phyloP scores from a whole-genome alignment of 129 eudicot genomes.

The Pseudognaphalium luteoalbum region DNA sequence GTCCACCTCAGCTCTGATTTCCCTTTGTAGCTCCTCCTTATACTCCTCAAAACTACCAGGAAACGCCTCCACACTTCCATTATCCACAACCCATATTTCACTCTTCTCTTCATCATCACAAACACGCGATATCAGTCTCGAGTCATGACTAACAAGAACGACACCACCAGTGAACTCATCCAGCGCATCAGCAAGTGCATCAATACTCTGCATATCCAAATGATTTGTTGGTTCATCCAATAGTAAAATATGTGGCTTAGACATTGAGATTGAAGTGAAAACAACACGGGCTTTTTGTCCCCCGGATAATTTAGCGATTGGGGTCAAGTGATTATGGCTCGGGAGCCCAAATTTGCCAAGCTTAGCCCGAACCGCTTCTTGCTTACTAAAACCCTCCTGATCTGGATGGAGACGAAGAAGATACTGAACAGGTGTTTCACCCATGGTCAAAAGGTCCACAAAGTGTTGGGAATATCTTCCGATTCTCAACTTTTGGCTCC shows the following conservation, averaged over 20 bases:
- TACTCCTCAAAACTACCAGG: constrained; percentile 8
- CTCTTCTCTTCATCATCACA: constrained; percentile 18
- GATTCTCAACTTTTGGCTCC: constrained; percentile 19
- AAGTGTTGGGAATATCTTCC: constrained; percentile 17
- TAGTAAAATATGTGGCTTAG: constrained; percentile 2
- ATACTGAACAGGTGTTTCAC: constrained; percentile 15
- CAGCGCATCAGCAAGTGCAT: constrained; percentile 17
- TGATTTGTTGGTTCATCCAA: constrained; percentile 22
- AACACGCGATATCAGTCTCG: constrained; percentile 13
- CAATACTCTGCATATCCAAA: constrained; percentile 26
- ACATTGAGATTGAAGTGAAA: constrained; percentile 22
- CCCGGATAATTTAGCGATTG: constrained; percentile 18
- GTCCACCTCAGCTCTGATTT: constrained; percentile 21
- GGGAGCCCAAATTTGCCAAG: constrained; percentile 25
- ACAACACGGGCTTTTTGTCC: constrained; percentile 25
- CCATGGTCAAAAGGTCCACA: constrained; percentile 22
- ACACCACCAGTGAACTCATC: constrained; percentile 24
- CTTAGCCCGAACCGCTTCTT: constrained; percentile 21
- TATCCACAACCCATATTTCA: constrained; percentile 14
- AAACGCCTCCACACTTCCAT: neutral
- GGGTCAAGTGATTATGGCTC: constrained; percentile 19
- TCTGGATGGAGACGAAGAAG: constrained; percentile 21
- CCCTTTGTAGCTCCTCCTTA: constrained; percentile 12
- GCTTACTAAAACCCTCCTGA: constrained; percentile 21
- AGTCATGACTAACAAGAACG: constrained; percentile 23